Evolutionary conservation across 164 flowering plant species (phyloP).

Genomic region (Vitis rupestris): DNA sequence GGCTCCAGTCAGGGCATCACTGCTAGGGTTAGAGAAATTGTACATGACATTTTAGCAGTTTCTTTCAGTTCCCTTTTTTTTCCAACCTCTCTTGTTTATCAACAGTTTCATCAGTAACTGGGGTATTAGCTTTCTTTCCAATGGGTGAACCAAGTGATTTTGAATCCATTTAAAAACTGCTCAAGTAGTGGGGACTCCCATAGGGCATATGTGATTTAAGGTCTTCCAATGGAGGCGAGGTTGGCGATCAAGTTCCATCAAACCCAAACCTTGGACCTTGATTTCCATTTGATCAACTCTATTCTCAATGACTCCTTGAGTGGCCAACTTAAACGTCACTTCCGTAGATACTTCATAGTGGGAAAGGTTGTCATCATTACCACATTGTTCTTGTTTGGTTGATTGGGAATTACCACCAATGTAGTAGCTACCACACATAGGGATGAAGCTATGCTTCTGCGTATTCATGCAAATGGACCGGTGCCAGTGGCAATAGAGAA

Average conservation of each 20-base stretch:
- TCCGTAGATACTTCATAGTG: no score
- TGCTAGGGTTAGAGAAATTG: conserved; percentile 66
- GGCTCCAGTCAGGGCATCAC: conserved; percentile 81
- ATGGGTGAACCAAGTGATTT: conserved; percentile 15
- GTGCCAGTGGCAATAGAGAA: no score
- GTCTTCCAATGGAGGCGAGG: conserved; percentile 22
- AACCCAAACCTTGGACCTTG: no score
- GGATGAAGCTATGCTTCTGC: no score
- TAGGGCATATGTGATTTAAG: conserved; percentile 6
- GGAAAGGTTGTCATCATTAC: no score
- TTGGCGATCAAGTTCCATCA: conserved; percentile 14
- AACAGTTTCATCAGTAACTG: conserved; percentile 13
- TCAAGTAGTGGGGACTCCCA: conserved; percentile 7
- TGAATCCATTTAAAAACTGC: conserved; percentile 12
- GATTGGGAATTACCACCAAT: no score
- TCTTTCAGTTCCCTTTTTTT: conserved; percentile 61
- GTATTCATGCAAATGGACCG: no score
- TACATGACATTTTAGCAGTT: conserved; percentile 50
- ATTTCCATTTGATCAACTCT: no score
- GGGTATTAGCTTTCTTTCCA: conserved; percentile 8
- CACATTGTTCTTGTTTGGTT: no score
- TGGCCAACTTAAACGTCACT: no score
- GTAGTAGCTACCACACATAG: no score
- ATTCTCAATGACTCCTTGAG: no score
- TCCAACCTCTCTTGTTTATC: conserved; percentile 42